Evolutionary conservation across 1,284 basidiomycete species (phyloP).

Genomic region (Sanghuangporus sanghuang): DNA sequence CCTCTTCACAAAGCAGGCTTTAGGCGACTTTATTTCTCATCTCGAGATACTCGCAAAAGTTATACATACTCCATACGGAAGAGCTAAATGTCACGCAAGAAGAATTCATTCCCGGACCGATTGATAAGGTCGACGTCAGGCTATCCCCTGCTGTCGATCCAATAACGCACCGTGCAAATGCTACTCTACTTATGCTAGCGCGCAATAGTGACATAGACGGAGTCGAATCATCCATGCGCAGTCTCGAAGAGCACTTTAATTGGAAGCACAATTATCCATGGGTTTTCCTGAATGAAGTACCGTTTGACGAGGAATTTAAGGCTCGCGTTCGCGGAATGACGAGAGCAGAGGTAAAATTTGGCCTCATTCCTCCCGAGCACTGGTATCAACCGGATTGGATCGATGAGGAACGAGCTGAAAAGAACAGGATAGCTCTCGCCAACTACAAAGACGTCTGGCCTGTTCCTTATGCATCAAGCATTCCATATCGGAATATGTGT

Average conservation of each 20-base stretch:
- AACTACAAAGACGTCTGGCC: neutral
- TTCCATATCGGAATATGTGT: slow-evolving; percentile 36
- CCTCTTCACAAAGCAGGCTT: neutral
- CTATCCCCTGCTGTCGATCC: slow-evolving; percentile 13
- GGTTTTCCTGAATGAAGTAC: slow-evolving; percentile 40
- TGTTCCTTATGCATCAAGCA: slow-evolving; percentile 9
- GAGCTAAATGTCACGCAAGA: neutral
- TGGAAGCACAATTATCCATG: slow-evolving; percentile 21
- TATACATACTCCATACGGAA: neutral
- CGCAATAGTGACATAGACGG: slow-evolving; percentile 37
- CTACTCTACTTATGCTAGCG: slow-evolving; percentile 40
- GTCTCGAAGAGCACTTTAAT: slow-evolving; percentile 22
- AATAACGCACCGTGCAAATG: slow-evolving; percentile 30
- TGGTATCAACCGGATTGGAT: slow-evolving; percentile 60
- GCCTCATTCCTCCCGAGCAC: slow-evolving; percentile 43
- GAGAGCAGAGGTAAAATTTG: slow-evolving; percentile 41
- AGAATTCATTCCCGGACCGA: neutral
- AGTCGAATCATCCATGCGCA: slow-evolving; percentile 31
- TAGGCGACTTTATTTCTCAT: neutral
- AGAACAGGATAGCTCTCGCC: slow-evolving; percentile 33
- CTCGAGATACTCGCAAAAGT: neutral
- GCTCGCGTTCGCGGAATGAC: slow-evolving; percentile 25
- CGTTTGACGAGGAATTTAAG: slow-evolving; percentile 43
- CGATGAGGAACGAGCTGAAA: slow-evolving; percentile 51
- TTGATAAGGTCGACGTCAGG: neutral